Percentiles rank a stretch among this genome's conserved stretches.
Evolutionary conservation across 805 yeast genomes (phyloP).

Genomic region (Myxozyma nipponensis): DNA sequence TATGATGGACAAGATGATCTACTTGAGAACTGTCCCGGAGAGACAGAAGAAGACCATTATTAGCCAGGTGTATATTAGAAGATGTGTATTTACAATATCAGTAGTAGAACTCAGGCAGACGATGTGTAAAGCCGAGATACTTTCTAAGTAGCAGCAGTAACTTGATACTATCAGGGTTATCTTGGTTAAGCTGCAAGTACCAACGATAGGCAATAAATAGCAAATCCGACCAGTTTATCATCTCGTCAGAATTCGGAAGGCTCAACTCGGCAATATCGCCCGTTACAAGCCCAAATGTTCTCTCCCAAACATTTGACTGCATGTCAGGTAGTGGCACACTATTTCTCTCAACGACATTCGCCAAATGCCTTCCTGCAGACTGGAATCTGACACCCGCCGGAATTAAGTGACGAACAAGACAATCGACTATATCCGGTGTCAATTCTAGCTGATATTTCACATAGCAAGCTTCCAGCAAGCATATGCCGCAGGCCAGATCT

Average conservation of each 20-base stretch:
- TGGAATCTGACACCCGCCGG: neutral
- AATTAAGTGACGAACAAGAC: neutral
- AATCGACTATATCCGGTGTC: neutral
- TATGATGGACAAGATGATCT: constrained; percentile 43
- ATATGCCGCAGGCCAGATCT: constrained; percentile 5
- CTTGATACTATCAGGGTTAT: neutral
- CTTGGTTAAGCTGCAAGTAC: constrained; percentile 1
- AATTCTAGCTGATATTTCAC: neutral
- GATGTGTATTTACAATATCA: neutral
- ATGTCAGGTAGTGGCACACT: neutral
- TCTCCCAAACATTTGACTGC: neutral
- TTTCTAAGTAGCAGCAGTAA: neutral
- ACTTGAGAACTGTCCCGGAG: constrained; percentile 49
- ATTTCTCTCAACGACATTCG: neutral
- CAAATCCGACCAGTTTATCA: neutral
- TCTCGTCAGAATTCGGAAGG: neutral
- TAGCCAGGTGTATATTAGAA: constrained; percentile 1
- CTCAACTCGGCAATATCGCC: neutral
- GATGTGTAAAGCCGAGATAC: neutral
- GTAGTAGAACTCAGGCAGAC: neutral
- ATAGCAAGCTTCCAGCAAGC: neutral
- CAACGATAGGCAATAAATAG: neutral
- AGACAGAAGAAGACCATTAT: constrained; percentile 43
- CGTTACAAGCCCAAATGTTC: neutral
- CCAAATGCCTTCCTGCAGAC: too few relatives aligned